phyloP scores from a whole-genome alignment of 176 grass and related monocot genomes.

The Oryza glaberrima region DNA sequence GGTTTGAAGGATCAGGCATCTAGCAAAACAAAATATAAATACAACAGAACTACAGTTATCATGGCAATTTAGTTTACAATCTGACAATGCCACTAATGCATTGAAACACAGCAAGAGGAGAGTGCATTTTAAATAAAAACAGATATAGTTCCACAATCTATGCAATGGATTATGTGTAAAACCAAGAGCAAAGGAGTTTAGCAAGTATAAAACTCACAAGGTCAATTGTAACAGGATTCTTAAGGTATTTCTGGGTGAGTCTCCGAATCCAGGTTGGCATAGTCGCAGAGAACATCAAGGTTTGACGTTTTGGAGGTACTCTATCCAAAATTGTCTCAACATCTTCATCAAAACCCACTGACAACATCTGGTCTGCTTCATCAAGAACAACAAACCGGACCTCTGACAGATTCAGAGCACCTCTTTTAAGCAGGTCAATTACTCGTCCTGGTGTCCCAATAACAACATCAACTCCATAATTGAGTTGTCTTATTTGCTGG shows the following conservation, averaged over 20 bases:
- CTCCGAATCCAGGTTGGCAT: constrained; percentile 95
- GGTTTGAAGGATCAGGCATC: background rate
- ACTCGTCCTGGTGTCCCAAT: constrained; percentile 90
- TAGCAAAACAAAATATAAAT: background rate
- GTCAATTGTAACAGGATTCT: constrained; percentile 75
- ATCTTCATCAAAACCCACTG: constrained; percentile 89
- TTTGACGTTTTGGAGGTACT: constrained; percentile 68
- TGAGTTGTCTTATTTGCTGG: constrained; percentile 72
- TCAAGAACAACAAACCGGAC: constrained; percentile 91
- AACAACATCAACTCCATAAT: constrained; percentile 85
- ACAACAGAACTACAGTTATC: constrained; percentile 4
- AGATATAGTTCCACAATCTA: background rate
- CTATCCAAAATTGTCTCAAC: constrained; percentile 85
- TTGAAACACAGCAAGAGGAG: background rate
- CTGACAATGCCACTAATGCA: background rate
- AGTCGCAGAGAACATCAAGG: constrained; percentile 97
- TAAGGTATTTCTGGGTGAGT: constrained; percentile 75
- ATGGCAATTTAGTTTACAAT: constrained; percentile 11
- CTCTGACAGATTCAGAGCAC: constrained; percentile 66
- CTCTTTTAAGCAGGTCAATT: constrained; percentile 88
- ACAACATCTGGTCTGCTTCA: constrained; percentile 99
- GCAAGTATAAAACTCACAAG: constrained; percentile 65
- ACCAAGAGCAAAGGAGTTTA: background rate
- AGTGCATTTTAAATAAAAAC: constrained; percentile 6
- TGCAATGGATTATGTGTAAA: background rate